phyloP scores from a whole-genome alignment of 2,329 filamentous ascomycete genomes.

The Penicillium hesseltinei region DNA sequence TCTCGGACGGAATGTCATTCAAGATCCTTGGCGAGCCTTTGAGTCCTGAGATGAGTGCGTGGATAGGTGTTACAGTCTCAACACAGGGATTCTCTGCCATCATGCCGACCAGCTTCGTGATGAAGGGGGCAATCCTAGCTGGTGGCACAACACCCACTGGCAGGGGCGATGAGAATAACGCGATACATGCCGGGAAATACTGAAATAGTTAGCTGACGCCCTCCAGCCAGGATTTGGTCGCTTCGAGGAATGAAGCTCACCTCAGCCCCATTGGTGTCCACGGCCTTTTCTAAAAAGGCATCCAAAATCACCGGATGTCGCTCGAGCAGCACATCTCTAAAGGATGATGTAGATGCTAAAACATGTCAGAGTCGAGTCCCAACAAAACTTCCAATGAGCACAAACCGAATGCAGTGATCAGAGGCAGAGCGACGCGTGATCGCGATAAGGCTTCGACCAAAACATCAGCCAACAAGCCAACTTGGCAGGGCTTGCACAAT shows the following conservation, averaged over 20 bases:
- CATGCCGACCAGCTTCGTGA: constrained; percentile 30
- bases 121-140: constrained; percentile 34
- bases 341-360: constrained; percentile 27
- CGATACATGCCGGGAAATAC: constrained; percentile 33
- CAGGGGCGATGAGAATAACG: constrained; percentile 37
- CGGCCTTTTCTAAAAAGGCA: constrained; percentile 32
- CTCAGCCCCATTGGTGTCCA: constrained; percentile 28
- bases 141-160: constrained; percentile 31
- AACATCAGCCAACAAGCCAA: constrained; percentile 46
- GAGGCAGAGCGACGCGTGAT: constrained; percentile 51
- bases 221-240: background rate
- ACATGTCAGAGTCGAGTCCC: constrained; percentile 4
- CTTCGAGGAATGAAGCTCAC: constrained; percentile 21
- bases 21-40: constrained; percentile 28
- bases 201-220: constrained; percentile 13
- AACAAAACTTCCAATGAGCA: background rate
- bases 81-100: constrained; percentile 33
- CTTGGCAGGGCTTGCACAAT: constrained; percentile 49
- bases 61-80: constrained; percentile 35
- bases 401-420: constrained; percentile 52
- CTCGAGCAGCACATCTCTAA: constrained; percentile 36
- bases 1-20: constrained; percentile 31
- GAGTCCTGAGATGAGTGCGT: constrained; percentile 34
- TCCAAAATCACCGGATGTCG: constrained; percentile 37
- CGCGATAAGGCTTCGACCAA: constrained; percentile 51